Conservation (phyloP, 2,329 filamentous ascomycete genomes). For the Tolypocladium guangdongense region DNA sequence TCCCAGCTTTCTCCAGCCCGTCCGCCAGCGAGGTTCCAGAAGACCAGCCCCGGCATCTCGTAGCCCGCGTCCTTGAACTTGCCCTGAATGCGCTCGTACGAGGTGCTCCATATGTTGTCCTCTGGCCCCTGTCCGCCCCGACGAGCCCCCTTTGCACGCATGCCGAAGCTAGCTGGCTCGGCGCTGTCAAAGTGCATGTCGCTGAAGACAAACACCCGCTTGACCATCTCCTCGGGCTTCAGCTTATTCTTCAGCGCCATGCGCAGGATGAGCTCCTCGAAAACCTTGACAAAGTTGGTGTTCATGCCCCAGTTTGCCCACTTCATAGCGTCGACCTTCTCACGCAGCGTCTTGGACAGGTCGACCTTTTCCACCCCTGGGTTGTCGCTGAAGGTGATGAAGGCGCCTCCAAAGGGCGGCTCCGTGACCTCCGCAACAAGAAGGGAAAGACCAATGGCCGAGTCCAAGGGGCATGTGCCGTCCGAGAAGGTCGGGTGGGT, state of each 20-base stretch:
- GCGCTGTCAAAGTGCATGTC: slow-evolving; percentile 49
- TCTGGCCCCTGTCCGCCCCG: background rate
- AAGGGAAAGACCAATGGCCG: slow-evolving; percentile 44
- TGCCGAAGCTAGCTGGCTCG: background rate
- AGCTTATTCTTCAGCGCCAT: slow-evolving; percentile 39
- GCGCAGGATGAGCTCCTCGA: slow-evolving; percentile 41
- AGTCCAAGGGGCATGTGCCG: slow-evolving; percentile 37
- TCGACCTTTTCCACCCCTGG: slow-evolving; percentile 32
- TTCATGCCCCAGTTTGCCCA: slow-evolving; percentile 25
- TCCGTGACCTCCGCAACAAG: slow-evolving; percentile 41
- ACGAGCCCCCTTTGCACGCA: no score
- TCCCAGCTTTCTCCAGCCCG: slow-evolving; percentile 9
- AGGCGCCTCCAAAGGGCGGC: slow-evolving; percentile 40
- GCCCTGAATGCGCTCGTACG: slow-evolving; percentile 37
- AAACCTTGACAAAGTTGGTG: slow-evolving; percentile 45
- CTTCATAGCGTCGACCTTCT: slow-evolving; percentile 27
- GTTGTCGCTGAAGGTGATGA: slow-evolving; percentile 40
- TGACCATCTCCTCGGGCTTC: slow-evolving; percentile 46
- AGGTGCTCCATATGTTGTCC: slow-evolving; percentile 26
- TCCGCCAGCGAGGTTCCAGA: slow-evolving; percentile 45
- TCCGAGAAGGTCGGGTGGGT: slow-evolving; percentile 24
- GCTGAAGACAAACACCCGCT: slow-evolving; percentile 48
- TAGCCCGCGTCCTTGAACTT: slow-evolving; percentile 39
- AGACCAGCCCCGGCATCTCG: slow-evolving; percentile 47
- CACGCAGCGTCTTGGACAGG: slow-evolving; percentile 21